phyloP scores from a whole-genome alignment of 176 grass and related monocot species.

The Cenchrus americanus region DNA sequence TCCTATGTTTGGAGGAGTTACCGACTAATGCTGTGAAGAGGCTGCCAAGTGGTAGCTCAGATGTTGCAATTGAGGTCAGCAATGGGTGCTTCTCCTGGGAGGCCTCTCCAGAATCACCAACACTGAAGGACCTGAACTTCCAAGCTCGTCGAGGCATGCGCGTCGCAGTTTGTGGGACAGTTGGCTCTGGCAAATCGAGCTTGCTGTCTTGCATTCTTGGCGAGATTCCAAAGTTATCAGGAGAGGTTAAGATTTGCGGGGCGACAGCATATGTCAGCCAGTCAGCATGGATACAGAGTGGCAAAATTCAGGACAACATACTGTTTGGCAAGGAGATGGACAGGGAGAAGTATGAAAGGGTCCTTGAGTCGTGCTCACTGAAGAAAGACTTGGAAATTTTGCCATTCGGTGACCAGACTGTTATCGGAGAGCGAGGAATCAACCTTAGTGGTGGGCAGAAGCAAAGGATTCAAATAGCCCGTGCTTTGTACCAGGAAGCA shows the following conservation, averaged over 20 bases:
- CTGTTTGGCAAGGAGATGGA: constrained; percentile 55
- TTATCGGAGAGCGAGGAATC: constrained; percentile 58
- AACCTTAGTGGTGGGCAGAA: constrained; percentile 57
- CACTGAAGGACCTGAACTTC: constrained; percentile 55
- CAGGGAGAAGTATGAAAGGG: constrained; percentile 38
- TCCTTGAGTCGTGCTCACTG: constrained; percentile 45
- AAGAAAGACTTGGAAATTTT: constrained; percentile 57
- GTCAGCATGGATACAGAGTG: constrained; percentile 60
- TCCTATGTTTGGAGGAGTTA: constrained; percentile 53
- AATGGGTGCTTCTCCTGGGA: constrained; percentile 53
- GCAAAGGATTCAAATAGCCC: constrained; percentile 61
- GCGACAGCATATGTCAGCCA: constrained; percentile 52
- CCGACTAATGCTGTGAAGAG: constrained; percentile 45
- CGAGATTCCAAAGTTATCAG: constrained; percentile 56
- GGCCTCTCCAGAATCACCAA: constrained; percentile 31
- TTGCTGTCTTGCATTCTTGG: constrained; percentile 59
- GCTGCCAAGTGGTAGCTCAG: constrained; percentile 40
- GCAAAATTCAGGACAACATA: constrained; percentile 62
- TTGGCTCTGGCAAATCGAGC: constrained; percentile 57
- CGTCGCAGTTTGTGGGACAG: constrained; percentile 50
- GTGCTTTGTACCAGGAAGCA: constrained; percentile 52
- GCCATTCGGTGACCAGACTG: constrained; percentile 47
- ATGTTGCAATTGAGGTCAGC: constrained; percentile 54
- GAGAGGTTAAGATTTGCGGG: constrained; percentile 48
- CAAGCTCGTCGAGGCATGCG: constrained; percentile 45